phyloP scores from a whole-genome alignment of 768 basidiomycete species.

The Pleurotus eryngii region DNA sequence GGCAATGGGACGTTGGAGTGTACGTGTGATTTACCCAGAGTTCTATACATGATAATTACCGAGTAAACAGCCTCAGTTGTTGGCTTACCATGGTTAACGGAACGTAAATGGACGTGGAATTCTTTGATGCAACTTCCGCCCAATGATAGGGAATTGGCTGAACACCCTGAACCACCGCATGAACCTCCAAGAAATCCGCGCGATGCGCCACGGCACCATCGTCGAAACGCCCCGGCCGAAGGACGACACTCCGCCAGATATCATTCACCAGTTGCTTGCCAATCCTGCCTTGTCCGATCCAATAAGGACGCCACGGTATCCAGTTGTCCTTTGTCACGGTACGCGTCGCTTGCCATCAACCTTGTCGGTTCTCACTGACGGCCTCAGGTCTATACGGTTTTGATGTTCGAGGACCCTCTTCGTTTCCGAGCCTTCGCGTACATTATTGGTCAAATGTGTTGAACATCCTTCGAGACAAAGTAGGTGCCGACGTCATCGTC shows the following conservation, averaged over 20 bases:
- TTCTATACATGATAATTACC: background rate
- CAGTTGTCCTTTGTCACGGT: conserved; percentile 97
- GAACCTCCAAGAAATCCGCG: conserved; percentile 1
- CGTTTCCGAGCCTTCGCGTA: conserved; percentile 79
- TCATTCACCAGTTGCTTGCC: conserved; percentile 66
- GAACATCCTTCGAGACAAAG: conserved; percentile 68
- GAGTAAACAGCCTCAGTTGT: background rate
- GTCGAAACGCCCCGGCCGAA: conserved; percentile 16
- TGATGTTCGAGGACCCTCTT: conserved; percentile 79
- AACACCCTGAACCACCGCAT: conserved; percentile 9
- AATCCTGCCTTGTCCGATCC: conserved; percentile 81
- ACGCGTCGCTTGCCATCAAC: conserved; percentile 17
- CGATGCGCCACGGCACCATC: conserved; percentile 12
- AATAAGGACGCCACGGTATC: conserved; percentile 75
- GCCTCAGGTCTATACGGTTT: conserved; percentile 87
- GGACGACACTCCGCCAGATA: conserved; percentile 32
- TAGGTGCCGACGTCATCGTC: conserved; percentile 94
- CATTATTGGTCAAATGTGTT: conserved; percentile 96
- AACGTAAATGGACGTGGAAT: background rate
- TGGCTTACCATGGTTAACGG: conserved; percentile 7
- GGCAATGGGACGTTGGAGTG: background rate
- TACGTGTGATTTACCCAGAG: background rate
- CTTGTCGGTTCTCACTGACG: background rate
- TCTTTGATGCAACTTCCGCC: conserved; percentile 11
- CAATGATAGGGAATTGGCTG: background rate